These are phyloP conservation scores for Rhizopogon salebrosus DNA, from an alignment of 768 basidiomycete genomes.

Conservation along the genomic window DNA sequence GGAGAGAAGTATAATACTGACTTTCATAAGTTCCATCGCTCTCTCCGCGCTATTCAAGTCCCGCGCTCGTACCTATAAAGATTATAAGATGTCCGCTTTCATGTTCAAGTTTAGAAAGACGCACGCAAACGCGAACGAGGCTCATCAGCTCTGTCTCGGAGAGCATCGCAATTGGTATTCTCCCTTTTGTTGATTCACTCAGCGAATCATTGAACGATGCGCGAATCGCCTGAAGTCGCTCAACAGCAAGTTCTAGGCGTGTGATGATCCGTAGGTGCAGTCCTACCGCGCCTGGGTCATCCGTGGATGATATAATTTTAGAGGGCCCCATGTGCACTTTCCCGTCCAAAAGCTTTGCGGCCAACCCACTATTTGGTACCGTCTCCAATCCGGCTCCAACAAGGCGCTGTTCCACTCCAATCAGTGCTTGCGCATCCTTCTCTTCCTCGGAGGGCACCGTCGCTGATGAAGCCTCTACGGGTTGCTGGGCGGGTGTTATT, in stretches of 20 bases:
- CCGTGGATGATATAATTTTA: neutral
- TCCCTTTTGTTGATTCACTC: slow-evolving; percentile 5
- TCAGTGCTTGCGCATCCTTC: slow-evolving; percentile 11
- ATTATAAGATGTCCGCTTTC: neutral
- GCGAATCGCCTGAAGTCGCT: slow-evolving; percentile 17
- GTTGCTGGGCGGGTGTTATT: slow-evolving; percentile 13
- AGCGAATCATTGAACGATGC: slow-evolving; percentile 7
- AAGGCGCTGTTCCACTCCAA: slow-evolving; percentile 7
- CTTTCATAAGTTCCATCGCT: slow-evolving; percentile 51
- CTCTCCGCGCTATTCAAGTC: slow-evolving; percentile 48
- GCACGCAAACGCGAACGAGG: slow-evolving; percentile 46
- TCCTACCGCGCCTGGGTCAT: neutral
- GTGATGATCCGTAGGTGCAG: slow-evolving; percentile 31
- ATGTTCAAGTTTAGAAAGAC: slow-evolving; percentile 13
- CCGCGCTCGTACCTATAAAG: slow-evolving; percentile 36
- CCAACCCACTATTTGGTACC: neutral
- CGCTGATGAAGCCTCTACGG: neutral
- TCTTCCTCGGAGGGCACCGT: slow-evolving; percentile 2
- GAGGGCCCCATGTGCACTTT: neutral
- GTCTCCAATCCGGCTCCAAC: too few species aligned
- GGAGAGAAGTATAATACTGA: slow-evolving; percentile 12
- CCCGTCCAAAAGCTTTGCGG: neutral
- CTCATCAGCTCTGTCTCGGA: slow-evolving; percentile 50
- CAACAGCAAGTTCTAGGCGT: slow-evolving; percentile 30
- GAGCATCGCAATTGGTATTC: slow-evolving; percentile 41